Percentiles rank a stretch among this genome's conserved stretches.
Evolutionary conservation across 331 rosid genomes (phyloP).

Genomic region (Quercus lobata): DNA sequence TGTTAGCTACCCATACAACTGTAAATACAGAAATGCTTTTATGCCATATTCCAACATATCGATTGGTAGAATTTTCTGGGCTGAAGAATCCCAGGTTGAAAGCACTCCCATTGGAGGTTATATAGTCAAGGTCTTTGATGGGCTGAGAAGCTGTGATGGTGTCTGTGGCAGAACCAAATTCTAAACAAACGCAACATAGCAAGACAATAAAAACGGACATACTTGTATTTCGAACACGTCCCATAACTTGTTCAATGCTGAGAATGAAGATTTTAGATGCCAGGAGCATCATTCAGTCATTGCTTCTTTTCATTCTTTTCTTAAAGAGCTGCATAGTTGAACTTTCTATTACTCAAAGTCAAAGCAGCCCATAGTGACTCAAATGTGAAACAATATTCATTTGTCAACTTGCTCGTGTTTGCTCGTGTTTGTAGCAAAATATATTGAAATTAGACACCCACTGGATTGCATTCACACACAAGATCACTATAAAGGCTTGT

Average conservation of each 20-base stretch:
- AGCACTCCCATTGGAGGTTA: slow-evolving; percentile 11
- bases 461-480: too few species aligned
- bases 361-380: not conserved
- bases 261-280: too few species aligned
- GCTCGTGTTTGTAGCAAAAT: too few species aligned
- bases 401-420: too few species aligned
- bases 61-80: slow-evolving; percentile 16
- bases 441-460: too few species aligned
- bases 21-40: not conserved
- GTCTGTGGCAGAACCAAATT: not conserved
- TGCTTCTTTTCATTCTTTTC: not conserved
- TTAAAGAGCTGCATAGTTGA: not conserved
- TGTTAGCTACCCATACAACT: not conserved
- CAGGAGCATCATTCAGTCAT: not conserved
- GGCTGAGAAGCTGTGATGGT: slow-evolving; percentile 9
- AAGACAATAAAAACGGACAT: not conserved
- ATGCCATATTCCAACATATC: slow-evolving; percentile 24
- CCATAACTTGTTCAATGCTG: not conserved
- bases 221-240: not conserved
- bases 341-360: not conserved
- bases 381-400: not conserved
- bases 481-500: too few species aligned
- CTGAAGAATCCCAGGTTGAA: slow-evolving; percentile 29
- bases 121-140: slow-evolving; percentile 19
- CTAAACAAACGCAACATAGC: not conserved